Evolutionary conservation across 805 yeast species (phyloP), one percentile per base, ranked within the genome.

Genomic region (Nakazawaea populi): DNA sequence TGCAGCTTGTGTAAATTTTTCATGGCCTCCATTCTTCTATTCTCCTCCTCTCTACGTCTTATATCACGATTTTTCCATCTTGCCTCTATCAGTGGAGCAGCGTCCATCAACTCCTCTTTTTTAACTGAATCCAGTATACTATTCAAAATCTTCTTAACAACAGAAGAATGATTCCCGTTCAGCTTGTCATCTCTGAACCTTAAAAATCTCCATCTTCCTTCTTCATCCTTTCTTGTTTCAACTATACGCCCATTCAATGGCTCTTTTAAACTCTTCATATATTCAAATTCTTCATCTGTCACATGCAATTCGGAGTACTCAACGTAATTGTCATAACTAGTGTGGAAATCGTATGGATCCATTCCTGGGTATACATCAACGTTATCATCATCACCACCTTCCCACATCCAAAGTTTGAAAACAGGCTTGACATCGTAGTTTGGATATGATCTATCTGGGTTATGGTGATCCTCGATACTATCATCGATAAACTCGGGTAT

Each of bases 101-200:
- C 70, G 12, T 69, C 79, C 4, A 79, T 69, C 42, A 95, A 70
- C 55, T 92, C 96, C 51, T 89, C 87, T 56, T 86, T 82, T 14
- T 82, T 75, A 2, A 94, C 96, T 0, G 92, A 85, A 65, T 92
- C 98, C 54, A 82, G 80, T 40, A 94, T 94, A 62, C 95, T 85
- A 55, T 83, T 81, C 43, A 92, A 68, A 35, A 94, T 90, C 62
- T 87, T 92, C 54, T 82, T 82, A 5, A 91, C 96, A 28, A 88
- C 90, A 10, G 82, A 73, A 12, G 82, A 67, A 65, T 89, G 96
- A 65, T 94, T 94, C 7, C 96, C 98, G 61, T 87, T 85, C 14
- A 78, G 67, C 63, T 94, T 94, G 67, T 94, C 99, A 69, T 94
- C 96, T 63, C 99, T 77, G 66, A 92, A 94, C 54, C 99, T 75